Conservation (phyloP, 192 early-diverging fungal species). For the Coemansia asiatica region DNA sequence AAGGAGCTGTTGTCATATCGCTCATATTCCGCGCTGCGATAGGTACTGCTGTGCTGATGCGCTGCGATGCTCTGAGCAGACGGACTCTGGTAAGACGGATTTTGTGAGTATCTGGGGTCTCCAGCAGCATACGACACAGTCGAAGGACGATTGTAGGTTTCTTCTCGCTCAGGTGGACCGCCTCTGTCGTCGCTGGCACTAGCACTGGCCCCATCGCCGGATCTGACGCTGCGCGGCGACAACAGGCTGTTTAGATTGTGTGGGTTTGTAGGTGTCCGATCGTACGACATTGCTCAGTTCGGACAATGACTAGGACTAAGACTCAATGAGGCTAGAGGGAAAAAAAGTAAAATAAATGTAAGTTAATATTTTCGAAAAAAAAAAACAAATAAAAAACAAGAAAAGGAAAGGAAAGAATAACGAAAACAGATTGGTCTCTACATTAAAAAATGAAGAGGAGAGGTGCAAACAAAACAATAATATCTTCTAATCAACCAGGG, state of each 20-base stretch:
- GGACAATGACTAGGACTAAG: background rate
- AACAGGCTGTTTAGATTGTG: slow-evolving; percentile 50
- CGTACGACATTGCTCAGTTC: slow-evolving; percentile 43
- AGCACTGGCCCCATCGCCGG: slow-evolving; percentile 16
- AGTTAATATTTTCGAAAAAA: slow-evolving; percentile 2
- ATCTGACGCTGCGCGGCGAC: slow-evolving; percentile 25
- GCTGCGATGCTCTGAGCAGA: slow-evolving; percentile 8
- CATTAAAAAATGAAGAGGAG: slow-evolving; percentile 10
- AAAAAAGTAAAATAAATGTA: slow-evolving; percentile 2
- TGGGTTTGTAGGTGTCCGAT: slow-evolving; percentile 32
- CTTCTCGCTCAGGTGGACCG: slow-evolving; percentile 17
- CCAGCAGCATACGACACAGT: background rate
- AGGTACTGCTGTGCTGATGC: slow-evolving; percentile 8
- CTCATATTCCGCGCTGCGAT: slow-evolving; percentile 22
- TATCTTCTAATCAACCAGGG: background rate
- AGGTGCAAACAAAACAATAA: background rate
- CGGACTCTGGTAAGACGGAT: slow-evolving; percentile 20
- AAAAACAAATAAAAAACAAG: slow-evolving; percentile 13
- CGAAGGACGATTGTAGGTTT: slow-evolving; percentile 7
- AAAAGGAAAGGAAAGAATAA: slow-evolving; percentile 4
- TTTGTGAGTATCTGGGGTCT: slow-evolving; percentile 2
- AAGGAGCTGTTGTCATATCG: slow-evolving; percentile 28
- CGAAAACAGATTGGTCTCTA: too few species aligned
- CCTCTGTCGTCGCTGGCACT: slow-evolving; percentile 12
- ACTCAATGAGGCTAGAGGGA: background rate